phyloP scores from a whole-genome alignment of 345 rosid species.

The Syzygium aromaticum region DNA sequence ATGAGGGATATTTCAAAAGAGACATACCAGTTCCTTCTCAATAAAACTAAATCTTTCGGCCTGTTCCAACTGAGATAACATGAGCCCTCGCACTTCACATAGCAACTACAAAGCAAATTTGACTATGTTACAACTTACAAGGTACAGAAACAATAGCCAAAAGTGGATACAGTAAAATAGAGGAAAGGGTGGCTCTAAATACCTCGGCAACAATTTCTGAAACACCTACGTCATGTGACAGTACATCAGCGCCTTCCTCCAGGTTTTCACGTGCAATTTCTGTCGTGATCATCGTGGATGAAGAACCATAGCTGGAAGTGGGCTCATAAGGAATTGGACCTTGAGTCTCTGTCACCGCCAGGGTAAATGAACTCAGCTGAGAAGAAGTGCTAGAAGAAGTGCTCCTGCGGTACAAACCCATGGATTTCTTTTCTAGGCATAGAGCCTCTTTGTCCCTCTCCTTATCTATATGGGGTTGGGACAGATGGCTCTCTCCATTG shows the following conservation, averaged over 20 bases:
- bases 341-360: background rate
- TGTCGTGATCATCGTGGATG: background rate
- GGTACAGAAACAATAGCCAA: background rate
- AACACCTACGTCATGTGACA: background rate
- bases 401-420: background rate
- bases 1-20: background rate
- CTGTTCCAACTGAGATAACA: slow-evolving; percentile 29
- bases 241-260: slow-evolving; percentile 1
- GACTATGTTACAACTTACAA: background rate
- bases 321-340: background rate
- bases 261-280: background rate
- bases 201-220: slow-evolving; percentile 24
- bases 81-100: slow-evolving; percentile 27
- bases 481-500: background rate
- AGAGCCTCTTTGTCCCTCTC: background rate
- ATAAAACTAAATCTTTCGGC: slow-evolving; percentile 17
- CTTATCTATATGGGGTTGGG: background rate
- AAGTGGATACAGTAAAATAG: background rate
- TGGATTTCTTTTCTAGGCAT: background rate
- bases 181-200: background rate
- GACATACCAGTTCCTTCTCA: slow-evolving; percentile 48
- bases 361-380: background rate
- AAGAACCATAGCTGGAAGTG: background rate
- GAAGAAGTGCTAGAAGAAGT: background rate
- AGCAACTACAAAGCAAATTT: slow-evolving; percentile 18